Conservation (phyloP, 106 monocot species). For the Triglochin maritima region DNA sequence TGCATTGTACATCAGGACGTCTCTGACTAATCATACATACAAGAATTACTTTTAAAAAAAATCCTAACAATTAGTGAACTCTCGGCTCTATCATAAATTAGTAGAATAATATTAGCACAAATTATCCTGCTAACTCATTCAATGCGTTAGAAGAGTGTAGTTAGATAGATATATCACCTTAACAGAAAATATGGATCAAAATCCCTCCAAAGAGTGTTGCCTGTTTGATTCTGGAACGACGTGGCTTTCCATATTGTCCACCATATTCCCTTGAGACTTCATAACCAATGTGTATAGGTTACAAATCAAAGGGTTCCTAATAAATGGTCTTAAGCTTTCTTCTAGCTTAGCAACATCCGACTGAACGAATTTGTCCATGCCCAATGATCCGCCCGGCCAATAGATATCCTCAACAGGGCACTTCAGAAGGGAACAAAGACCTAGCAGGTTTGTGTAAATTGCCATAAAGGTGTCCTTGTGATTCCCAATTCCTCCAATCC, state of each 20-base stretch:
- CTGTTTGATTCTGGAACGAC: neutral
- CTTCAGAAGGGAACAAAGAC: constrained; percentile 50
- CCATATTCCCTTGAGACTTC: constrained; percentile 21
- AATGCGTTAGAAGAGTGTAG: neutral
- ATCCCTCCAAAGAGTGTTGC: constrained; percentile 25
- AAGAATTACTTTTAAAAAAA: too few species aligned
- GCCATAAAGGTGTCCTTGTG: constrained; percentile 80
- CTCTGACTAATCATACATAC: too few species aligned
- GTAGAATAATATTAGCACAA: too few species aligned
- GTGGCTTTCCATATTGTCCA: neutral
- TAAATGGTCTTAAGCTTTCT: constrained; percentile 46
- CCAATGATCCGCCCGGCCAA: constrained; percentile 3
- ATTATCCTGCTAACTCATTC: too few species aligned
- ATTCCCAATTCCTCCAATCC: constrained; percentile 97
- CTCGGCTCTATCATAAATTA: too few species aligned
- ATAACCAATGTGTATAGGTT: constrained; percentile 52
- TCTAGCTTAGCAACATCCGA: constrained; percentile 26
- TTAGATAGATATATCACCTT: constrained; percentile 15
- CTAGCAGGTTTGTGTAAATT: constrained; percentile 68
- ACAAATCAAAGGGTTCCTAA: constrained; percentile 68
- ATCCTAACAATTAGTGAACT: too few species aligned
- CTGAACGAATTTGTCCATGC: constrained; percentile 11
- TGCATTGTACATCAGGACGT: too few species aligned
- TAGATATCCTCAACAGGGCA: neutral
- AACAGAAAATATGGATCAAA: constrained; percentile 95